Percentiles rank a stretch among this genome's conserved stretches.
Conservation (phyloP, 495 filamentous ascomycete genomes). For the Neurospora pannonica region DNA sequence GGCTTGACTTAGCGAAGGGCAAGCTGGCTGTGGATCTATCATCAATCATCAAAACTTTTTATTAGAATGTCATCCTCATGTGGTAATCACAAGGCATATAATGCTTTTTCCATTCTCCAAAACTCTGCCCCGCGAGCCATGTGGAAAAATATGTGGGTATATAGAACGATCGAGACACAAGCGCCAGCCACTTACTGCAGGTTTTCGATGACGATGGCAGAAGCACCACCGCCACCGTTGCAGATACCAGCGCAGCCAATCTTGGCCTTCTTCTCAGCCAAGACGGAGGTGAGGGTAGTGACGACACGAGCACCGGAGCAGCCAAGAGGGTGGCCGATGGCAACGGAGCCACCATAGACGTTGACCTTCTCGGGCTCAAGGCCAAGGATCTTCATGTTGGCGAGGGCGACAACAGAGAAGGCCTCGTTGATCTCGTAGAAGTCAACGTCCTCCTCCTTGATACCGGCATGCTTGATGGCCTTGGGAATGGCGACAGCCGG, state of each 20-base stretch:
- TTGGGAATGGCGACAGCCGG: slow-evolving; percentile 95
- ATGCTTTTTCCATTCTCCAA: neutral
- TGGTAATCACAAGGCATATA: neutral
- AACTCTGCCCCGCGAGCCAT: neutral
- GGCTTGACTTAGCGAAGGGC: slow-evolving; percentile 12
- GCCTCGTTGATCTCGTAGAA: slow-evolving; percentile 99
- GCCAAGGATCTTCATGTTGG: slow-evolving; percentile 83
- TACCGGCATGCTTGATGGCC: slow-evolving; percentile 81
- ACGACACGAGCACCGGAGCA: slow-evolving; percentile 89
- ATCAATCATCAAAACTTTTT: neutral
- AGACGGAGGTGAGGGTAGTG: slow-evolving; percentile 79
- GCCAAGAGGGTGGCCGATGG: slow-evolving; percentile 89
- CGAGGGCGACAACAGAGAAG: slow-evolving; percentile 91
- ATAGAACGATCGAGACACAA: neutral
- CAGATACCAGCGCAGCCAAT: slow-evolving; percentile 92
- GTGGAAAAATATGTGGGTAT: neutral
- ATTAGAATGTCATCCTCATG: slow-evolving; percentile 11
- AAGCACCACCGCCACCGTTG: slow-evolving; percentile 94
- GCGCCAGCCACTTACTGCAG: slow-evolving; percentile 33
- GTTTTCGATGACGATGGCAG: slow-evolving; percentile 79
- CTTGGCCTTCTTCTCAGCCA: slow-evolving; percentile 85
- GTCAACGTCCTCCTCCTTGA: slow-evolving; percentile 67
- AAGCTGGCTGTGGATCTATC: slow-evolving; percentile 11
- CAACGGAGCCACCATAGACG: slow-evolving; percentile 88
- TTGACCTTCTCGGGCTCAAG: slow-evolving; percentile 84